phyloP scores from a whole-genome alignment of 352 stramenopile species.

The Nothophytophthora sp. region DNA sequence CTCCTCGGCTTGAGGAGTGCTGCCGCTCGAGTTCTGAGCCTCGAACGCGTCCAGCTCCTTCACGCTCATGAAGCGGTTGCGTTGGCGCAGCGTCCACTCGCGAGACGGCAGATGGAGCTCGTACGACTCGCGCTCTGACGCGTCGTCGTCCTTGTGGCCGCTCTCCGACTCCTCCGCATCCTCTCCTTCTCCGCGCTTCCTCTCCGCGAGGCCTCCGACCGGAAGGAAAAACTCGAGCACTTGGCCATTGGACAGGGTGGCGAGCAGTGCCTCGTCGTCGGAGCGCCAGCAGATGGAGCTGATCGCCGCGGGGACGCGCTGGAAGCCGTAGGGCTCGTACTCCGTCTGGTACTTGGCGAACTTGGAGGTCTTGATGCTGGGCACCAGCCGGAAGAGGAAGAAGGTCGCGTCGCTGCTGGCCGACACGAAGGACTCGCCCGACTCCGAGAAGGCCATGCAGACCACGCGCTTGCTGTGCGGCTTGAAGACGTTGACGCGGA shows the following conservation, averaged over 20 bases:
- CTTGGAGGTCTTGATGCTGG: slow-evolving; percentile 51
- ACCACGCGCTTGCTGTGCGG: slow-evolving; percentile 83
- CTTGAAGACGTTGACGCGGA: slow-evolving; percentile 86
- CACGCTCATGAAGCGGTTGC: slow-evolving; percentile 45
- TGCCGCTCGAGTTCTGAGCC: slow-evolving; percentile 37
- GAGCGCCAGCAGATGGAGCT: slow-evolving; percentile 64
- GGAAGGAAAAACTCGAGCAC: slow-evolving; percentile 75
- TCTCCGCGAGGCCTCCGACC: slow-evolving; percentile 20
- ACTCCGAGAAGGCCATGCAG: slow-evolving; percentile 67
- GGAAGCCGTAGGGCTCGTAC: slow-evolving; percentile 82
- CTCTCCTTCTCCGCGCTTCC: slow-evolving; percentile 1
- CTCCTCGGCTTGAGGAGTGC: slow-evolving; percentile 41
- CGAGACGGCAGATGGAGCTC: slow-evolving; percentile 48
- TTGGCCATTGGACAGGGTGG: slow-evolving; percentile 54
- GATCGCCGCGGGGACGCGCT: slow-evolving; percentile 35
- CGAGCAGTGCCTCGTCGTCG: slow-evolving; percentile 67
- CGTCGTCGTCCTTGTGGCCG: slow-evolving; percentile 6
- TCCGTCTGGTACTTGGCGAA: slow-evolving; percentile 55
- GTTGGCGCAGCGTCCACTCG: slow-evolving; percentile 43
- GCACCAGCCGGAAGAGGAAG: slow-evolving; percentile 83
- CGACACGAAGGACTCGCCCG: slow-evolving; percentile 66
- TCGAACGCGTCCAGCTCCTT: slow-evolving; percentile 55
- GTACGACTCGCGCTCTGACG: slow-evolving; percentile 47
- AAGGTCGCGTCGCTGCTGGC: slow-evolving; percentile 77
- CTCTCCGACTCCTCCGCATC: slow-evolving; percentile 1